Evolutionary conservation across 306 rosid genomes (phyloP), one percentile per base, ranked within the genome.

Genomic region (Glycine tomentella): DNA sequence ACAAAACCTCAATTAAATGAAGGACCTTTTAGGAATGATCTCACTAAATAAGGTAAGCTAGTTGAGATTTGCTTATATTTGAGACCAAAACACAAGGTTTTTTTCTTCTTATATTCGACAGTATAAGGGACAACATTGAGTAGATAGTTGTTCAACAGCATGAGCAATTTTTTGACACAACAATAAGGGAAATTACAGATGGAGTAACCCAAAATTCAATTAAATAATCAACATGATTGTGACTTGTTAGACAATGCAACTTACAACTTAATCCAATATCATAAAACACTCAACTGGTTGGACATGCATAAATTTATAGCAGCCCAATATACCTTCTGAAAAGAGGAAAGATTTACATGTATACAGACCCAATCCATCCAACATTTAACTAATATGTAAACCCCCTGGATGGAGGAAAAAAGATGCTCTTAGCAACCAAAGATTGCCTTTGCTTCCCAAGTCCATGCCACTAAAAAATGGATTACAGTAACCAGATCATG

Each of bases 381-480:
- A 75, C 25, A 12, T 46, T 40, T 46, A 53, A 25, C 61, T n/a
- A 61, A 75, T 46, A 46, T 46, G 42, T 20, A 6, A 75, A 40
- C 52, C 59, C 68, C 25, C 4, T 17, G 44, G 53, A 45, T 42
- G 69, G 56, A 75, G 72, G 52, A 58, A 73, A 45, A 59, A 46
- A 14, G 11, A 50, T 25, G 34, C 71, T 59, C 15, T 61, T 69
- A 36, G 75, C 16, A 74, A 76, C 46, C 51, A 49, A 36, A 51
- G 62, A 75, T 42, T 74, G 58, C 34, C 53, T 42, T 72, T 17
- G 8, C 49, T n/a, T n/a, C 63, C 75, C 33, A 58, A 74, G 17
- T 80, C 46, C 79, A 80, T 25, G 56, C 78, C 38, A 14, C 31
- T 15, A 70, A 78, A 38, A 72, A 71, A 58, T 82, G 52, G 63